A percentile compares a stretch with the other conserved stretches of the same genome.
These are phyloP conservation scores for Podospora appendiculata DNA, from an alignment of 495 filamentous ascomycete genomes.

Conservation along the genomic window DNA sequence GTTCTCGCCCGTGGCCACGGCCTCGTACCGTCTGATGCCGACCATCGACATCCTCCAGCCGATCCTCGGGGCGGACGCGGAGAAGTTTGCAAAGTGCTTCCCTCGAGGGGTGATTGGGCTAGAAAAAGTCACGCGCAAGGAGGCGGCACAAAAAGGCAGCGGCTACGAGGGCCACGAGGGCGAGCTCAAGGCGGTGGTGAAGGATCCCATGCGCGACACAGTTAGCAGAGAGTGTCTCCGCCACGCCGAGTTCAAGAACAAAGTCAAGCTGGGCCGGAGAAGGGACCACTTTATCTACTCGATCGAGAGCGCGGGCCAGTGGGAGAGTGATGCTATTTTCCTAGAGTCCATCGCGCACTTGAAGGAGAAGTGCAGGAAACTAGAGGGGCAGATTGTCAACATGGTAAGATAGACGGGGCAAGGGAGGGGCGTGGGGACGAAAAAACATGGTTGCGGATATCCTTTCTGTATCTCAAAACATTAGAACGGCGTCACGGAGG, in stretches of 20 bases:
- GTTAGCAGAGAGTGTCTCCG: slow-evolving; percentile 88
- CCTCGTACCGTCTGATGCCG: slow-evolving; percentile 83
- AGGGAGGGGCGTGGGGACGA: neutral
- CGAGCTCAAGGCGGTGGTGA: slow-evolving; percentile 80
- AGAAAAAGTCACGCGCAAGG: slow-evolving; percentile 59
- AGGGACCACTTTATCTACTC: slow-evolving; percentile 96
- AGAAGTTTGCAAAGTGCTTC: slow-evolving; percentile 88
- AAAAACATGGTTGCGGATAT: slow-evolving; percentile 5
- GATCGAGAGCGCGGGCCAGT: slow-evolving; percentile 91
- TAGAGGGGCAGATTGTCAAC: slow-evolving; percentile 39
- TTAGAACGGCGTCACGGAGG: slow-evolving; percentile 22
- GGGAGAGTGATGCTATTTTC: slow-evolving; percentile 83
- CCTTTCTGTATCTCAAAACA: slow-evolving; percentile 8
- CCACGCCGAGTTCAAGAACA: slow-evolving; percentile 87
- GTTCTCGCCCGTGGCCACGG: slow-evolving; percentile 93
- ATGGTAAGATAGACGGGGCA: slow-evolving; percentile 30
- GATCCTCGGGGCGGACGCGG: slow-evolving; percentile 77
- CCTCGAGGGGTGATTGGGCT: slow-evolving; percentile 80
- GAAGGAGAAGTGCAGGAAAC: slow-evolving; percentile 57
- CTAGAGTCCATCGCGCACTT: slow-evolving; percentile 77
- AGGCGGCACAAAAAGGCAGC: slow-evolving; percentile 51
- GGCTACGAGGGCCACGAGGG: slow-evolving; percentile 64
- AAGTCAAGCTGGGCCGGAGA: slow-evolving; percentile 84
- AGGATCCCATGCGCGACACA: slow-evolving; percentile 78
- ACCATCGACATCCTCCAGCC: slow-evolving; percentile 73